A percentile compares a stretch with the other conserved stretches of the same genome.
These are phyloP conservation scores for Diaporthe australafricana DNA, from an alignment of 2,329 filamentous ascomycete species.

Conservation along the genomic window DNA sequence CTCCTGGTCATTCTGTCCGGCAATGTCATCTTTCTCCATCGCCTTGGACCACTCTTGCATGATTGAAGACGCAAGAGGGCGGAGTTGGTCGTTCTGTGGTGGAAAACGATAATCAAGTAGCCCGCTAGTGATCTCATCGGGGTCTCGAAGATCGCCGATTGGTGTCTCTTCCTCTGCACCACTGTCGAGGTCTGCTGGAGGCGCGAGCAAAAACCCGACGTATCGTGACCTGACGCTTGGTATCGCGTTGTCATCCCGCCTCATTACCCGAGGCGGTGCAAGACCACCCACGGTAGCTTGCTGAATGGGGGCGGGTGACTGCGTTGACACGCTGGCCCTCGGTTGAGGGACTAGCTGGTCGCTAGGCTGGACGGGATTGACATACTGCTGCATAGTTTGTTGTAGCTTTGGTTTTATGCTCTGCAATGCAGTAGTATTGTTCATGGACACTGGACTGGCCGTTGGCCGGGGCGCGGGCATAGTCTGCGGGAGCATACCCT, in stretches of 20 bases:
- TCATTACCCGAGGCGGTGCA: constrained; percentile 29
- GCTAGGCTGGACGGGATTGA: background rate
- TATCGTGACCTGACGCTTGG: constrained; percentile 21
- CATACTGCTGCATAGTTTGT: constrained; percentile 7
- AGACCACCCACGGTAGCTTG: constrained; percentile 14
- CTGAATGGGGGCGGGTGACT: constrained; percentile 5
- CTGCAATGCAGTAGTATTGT: background rate
- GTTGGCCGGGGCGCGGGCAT: constrained; percentile 8
- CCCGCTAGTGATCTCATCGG: constrained; percentile 16
- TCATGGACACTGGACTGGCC: background rate
- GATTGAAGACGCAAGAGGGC: constrained; percentile 24
- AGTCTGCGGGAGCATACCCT: constrained; percentile 9
- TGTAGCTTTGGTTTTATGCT: constrained; percentile 13
- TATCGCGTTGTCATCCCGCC: constrained; percentile 32
- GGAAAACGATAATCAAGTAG: constrained; percentile 23
- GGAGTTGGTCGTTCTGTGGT: background rate
- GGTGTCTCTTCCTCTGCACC: constrained; percentile 17
- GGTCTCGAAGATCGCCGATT: constrained; percentile 32
- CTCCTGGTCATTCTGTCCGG: constrained; percentile 31
- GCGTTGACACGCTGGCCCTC: background rate
- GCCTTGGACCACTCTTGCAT: constrained; percentile 33
- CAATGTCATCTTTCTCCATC: constrained; percentile 27
- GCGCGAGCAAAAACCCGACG: constrained; percentile 15
- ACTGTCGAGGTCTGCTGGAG: background rate
- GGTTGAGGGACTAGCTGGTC: background rate